Base-by-base conservation (phyloP, 768 basidiomycete genomes). In the Pisolithus tinctorius region DNA sequence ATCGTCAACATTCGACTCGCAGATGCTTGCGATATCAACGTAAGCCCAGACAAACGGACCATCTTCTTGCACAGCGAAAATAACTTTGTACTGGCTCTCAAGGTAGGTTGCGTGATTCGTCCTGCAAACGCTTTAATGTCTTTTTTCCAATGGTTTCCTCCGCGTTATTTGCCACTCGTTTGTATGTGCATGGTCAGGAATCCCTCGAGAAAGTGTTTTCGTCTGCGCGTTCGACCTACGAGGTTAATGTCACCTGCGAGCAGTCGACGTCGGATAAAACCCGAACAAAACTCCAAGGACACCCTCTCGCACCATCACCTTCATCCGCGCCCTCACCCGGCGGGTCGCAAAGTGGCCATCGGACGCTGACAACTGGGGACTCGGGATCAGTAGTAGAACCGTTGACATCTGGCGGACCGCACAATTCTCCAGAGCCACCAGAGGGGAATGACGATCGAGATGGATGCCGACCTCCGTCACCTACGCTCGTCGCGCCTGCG, bases 21-120 rank as follows among this genome's bases (percentile, higher is more conserved):
- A 93, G 91, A 83, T 51, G 72, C 81, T 0, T 89, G 82, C 60
- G 96, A 99, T 62, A 83, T 99, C 61, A 99, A 99, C 55, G 88
- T 98, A 53, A 89, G 84, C 55, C 95, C 96, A 0, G 96, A 98
- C 71, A 99, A 98, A 63, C 79, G 95, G 16, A 94, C 92, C 0
- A 87, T 98, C 36, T 84, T 96, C 46, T 61, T 99, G 9, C 93
- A 97, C 58, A 84, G 84, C 63, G 95, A 99, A 65, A 75, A 74
- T 10, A 86, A 86, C 54, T 69, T 99, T 16, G 75, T 98, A 1
- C 69, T 78, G 3, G 81, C 84, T 0, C 74, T 98, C 38, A 93
- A 89, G 72, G 92, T 91, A 49, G 13, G 63, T 51, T 30, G 14
- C 0, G 25, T 5, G 0, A 26, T 10, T 10, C 27, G 6, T 31